Percentiles rank a stretch among this genome's conserved stretches.
Evolutionary conservation across 2,329 filamentous ascomycete species (phyloP).

Genomic region (Paradendryphiella salina): DNA sequence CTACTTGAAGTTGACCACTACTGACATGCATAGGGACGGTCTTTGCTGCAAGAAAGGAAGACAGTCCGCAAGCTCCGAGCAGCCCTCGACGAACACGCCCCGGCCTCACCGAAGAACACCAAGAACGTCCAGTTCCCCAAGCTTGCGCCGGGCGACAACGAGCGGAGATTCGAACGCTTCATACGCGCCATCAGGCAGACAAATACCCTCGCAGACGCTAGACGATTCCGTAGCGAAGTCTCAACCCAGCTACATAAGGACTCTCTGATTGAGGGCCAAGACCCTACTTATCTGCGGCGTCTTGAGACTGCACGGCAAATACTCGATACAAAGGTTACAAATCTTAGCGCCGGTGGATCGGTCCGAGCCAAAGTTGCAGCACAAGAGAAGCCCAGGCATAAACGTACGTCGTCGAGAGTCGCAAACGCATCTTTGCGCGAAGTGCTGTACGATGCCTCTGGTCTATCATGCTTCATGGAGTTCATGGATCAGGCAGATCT

Average conservation of each 20-base stretch:
- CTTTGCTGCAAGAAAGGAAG: conserved; percentile 90
- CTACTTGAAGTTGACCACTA: conserved; percentile 12
- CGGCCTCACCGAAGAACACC: conserved; percentile 69
- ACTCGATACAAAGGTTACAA: conserved; percentile 84
- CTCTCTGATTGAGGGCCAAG: conserved; percentile 73
- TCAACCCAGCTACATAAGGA: conserved; percentile 90
- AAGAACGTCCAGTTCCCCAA: conserved; percentile 75
- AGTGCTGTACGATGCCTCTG: conserved; percentile 85
- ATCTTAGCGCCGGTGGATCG: conserved; percentile 70
- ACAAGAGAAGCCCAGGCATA: conserved; percentile 45
- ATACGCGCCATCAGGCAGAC: conserved; percentile 86
- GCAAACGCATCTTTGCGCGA: conserved; percentile 79
- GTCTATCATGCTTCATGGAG: conserved; percentile 98
- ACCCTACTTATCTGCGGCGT: conserved; percentile 83
- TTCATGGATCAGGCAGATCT: conserved; percentile 92
- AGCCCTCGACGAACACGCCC: conserved; percentile 90
- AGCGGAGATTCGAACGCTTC: conserved; percentile 92
- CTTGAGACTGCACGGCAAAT: conserved; percentile 90
- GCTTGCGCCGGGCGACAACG: conserved; percentile 78
- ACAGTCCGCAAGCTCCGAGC: conserved; percentile 90
- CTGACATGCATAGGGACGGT: conserved; percentile 61
- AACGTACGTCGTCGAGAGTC: conserved; percentile 61
- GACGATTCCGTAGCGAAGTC: conserved; percentile 88
- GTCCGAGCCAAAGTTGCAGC: conserved; percentile 47
- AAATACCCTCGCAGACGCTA: conserved; percentile 88